phyloP scores from a whole-genome alignment of 2,329 filamentous ascomycete species.

The Aspergillus jensenii region DNA sequence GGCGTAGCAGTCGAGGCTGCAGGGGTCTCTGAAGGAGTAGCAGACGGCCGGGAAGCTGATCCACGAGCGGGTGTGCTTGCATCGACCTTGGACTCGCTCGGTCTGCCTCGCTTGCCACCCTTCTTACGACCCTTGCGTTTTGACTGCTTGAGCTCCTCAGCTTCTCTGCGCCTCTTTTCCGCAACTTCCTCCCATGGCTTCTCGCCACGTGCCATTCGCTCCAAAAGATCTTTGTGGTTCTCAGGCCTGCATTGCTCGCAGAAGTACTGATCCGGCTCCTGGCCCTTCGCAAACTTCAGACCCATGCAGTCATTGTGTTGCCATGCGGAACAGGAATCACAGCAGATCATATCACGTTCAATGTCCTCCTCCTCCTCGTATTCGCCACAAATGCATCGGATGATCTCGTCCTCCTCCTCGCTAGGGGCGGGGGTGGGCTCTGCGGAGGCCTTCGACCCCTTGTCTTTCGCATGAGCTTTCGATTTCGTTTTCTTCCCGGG shows the following conservation, averaged over 20 bases:
- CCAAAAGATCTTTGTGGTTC: slow-evolving; percentile 77
- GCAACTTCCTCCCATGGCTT: slow-evolving; percentile 79
- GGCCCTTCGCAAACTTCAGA: slow-evolving; percentile 71
- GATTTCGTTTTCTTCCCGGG: slow-evolving; percentile 47
- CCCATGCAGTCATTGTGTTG: slow-evolving; percentile 97
- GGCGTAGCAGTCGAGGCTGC: slow-evolving; percentile 21
- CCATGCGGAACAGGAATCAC: slow-evolving; percentile 90
- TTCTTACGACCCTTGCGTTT: slow-evolving; percentile 57
- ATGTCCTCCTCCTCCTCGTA: slow-evolving; percentile 82
- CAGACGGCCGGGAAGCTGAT: slow-evolving; percentile 29
- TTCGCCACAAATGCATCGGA: slow-evolving; percentile 90
- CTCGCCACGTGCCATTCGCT: slow-evolving; percentile 75
- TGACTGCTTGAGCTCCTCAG: slow-evolving; percentile 57
- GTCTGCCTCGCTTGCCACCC: slow-evolving; percentile 60
- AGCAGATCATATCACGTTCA: slow-evolving; percentile 91
- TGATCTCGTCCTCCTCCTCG: slow-evolving; percentile 67
- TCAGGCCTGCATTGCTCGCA: slow-evolving; percentile 87
- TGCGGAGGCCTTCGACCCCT: slow-evolving; percentile 47
- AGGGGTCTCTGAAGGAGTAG: slow-evolving; percentile 14
- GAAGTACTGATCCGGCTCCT: slow-evolving; percentile 81
- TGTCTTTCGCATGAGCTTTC: slow-evolving; percentile 49
- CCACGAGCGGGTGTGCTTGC: slow-evolving; percentile 39
- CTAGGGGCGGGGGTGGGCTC: slow-evolving; percentile 45
- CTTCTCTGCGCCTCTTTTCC: slow-evolving; percentile 62
- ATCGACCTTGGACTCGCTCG: slow-evolving; percentile 61